Percentiles rank a stretch among this genome's conserved stretches.
phyloP scores from a whole-genome alignment of 2,329 filamentous ascomycete genomes.

The Diaporthe sp. region DNA sequence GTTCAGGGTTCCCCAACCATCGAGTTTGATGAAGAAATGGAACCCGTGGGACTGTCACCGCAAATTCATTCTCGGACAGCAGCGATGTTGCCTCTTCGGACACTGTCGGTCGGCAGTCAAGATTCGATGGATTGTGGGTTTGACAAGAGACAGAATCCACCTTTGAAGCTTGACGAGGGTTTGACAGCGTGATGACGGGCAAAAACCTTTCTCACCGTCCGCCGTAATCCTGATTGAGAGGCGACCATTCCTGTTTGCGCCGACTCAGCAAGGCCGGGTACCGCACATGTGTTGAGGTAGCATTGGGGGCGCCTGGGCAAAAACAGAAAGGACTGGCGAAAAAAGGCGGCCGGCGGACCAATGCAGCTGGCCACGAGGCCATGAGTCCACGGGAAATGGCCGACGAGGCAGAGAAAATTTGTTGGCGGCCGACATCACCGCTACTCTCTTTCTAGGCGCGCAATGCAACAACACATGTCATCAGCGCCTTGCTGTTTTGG shows the following conservation, averaged over 20 bases:
- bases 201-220: conserved; percentile 7
- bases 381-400: conserved; percentile 28
- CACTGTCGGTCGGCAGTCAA: conserved; percentile 7
- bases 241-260: conserved; percentile 21
- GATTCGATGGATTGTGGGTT: conserved; percentile 11
- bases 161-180: conserved; percentile 21
- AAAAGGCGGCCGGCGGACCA: conserved; percentile 24
- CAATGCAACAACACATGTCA: conserved; percentile 31
- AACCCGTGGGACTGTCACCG: conserved; percentile 24
- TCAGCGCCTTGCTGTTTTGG: conserved; percentile 24
- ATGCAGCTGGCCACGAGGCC: conserved; percentile 21
- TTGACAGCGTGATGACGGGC: conserved; percentile 16
- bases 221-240: conserved; percentile 11
- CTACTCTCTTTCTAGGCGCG: conserved; percentile 30
- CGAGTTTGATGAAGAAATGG: conserved; percentile 24
- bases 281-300: conserved; percentile 27
- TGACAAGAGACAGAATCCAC: conserved; percentile 12
- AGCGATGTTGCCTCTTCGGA: conserved; percentile 8
- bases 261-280: not conserved
- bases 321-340: not conserved
- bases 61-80: conserved; percentile 14
- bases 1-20: conserved; percentile 37
- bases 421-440: conserved; percentile 34
- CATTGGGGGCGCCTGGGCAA: conserved; percentile 20
- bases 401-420: conserved; percentile 33